Evolutionary conservation across 495 filamentous ascomycete genomes (phyloP), one percentile per base, ranked within the genome.

Genomic region (Aspergillus egyptiacus): DNA sequence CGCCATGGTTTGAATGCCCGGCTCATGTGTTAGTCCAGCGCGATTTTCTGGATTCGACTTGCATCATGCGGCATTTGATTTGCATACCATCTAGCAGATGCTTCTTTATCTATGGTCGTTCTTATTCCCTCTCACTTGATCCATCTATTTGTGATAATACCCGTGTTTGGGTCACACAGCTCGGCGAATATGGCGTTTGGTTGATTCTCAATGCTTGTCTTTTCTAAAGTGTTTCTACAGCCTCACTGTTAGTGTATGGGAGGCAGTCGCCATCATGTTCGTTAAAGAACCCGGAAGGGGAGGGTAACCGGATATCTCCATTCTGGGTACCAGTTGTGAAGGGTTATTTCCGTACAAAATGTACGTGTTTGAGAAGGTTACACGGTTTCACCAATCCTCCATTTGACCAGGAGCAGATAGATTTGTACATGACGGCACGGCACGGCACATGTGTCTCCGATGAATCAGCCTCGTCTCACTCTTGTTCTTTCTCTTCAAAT

Each of bases 151-250:
- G 55, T 63, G 60, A 64, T n/a, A n/a, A n/a, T 64, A 70, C 47
- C 54, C 56, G 48, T 56, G 55, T 56, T 46, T 56, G 59, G 59
- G 59, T 58, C 53, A 61, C 59, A 58, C 46, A 48, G 43, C 57
- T 61, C 54, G 56, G 57, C 55, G 61, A 63, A 61, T 47, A 47
- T 49, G 67, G 67, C 61, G 58, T 61, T 61, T 28, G 38, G 49
- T 53, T 25, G 27, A 10, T 20, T 24, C 6, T 35, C 14, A 6
- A 17, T 27, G 17, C n/a, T n/a, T n/a, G n/a, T n/a, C n/a, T 39
- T 40, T 35, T 31, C 39, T 40, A 10, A 11, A 40, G 34, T 38
- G 41, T 24, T 20, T 33, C 14, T 33, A 0, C 23, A 13, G 17
- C 15, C 17, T 37, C 17, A 24, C 7, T 22, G 24, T 28, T 15